Conservation (phyloP, 1,139 yeast species). For the Debaryomyces fabryi region DNA sequence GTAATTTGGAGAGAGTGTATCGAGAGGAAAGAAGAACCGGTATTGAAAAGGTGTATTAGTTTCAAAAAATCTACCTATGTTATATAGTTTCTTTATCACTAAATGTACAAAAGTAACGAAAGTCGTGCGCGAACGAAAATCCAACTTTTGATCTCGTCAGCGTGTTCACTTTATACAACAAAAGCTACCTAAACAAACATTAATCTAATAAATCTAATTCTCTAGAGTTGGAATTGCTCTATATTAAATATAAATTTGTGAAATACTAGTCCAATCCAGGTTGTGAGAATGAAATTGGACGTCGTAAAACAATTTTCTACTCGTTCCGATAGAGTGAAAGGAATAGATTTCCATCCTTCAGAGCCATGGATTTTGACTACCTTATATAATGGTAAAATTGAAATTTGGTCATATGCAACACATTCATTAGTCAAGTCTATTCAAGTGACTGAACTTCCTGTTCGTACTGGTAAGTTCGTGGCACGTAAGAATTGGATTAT, state of each 20-base stretch:
- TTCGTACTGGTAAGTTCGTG: slow-evolving; percentile 91
- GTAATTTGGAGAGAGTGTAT: slow-evolving; percentile 38
- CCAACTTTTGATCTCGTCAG: slow-evolving; percentile 18
- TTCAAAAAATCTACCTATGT: neutral
- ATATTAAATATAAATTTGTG: slow-evolving; percentile 2
- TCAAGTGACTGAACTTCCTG: slow-evolving; percentile 93
- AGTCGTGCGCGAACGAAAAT: slow-evolving; percentile 8
- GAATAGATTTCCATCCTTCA: slow-evolving; percentile 95
- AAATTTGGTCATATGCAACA: slow-evolving; percentile 93
- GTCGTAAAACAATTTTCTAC: slow-evolving; percentile 75
- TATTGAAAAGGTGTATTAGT: slow-evolving; percentile 44
- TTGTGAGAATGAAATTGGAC: slow-evolving; percentile 46
- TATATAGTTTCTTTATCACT: neutral
- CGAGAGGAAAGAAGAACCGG: slow-evolving; percentile 40
- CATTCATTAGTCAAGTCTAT: slow-evolving; percentile 50
- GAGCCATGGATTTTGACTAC: slow-evolving; percentile 97
- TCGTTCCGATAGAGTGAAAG: slow-evolving; percentile 95
- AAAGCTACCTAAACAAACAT: slow-evolving; percentile 6
- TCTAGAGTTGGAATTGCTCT: slow-evolving; percentile 9
- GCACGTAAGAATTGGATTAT: slow-evolving; percentile 98
- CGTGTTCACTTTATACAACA: slow-evolving; percentile 24
- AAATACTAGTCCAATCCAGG: slow-evolving; percentile 6
- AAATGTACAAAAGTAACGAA: neutral
- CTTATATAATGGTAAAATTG: slow-evolving; percentile 80
- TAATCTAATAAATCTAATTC: slow-evolving; percentile 6